Base-by-base conservation (phyloP, 2,329 filamentous ascomycete species). In the Colletotrichum chrysophilum region DNA sequence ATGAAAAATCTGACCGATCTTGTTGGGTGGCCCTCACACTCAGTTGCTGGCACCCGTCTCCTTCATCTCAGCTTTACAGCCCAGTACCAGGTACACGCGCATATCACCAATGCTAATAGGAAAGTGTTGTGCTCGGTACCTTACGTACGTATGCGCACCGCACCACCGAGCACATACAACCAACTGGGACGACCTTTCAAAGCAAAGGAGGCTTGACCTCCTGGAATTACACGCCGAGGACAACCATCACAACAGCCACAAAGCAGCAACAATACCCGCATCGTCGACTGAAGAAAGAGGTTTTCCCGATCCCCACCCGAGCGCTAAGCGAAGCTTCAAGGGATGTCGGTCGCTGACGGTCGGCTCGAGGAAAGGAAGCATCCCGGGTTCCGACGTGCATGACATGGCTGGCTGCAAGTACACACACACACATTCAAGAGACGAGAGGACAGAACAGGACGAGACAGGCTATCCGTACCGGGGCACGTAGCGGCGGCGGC, bases 321-420 rank as follows among this genome's bases (percentile, higher is more conserved):
- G 43, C 48, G 66, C 66, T 60, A 60, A 48, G 62, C 16, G 56
- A 34, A 30, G 56, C 32, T n/a, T 30, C 64, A 26, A 71, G 32
- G 38, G 8, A 32, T 32, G 18, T 14, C 58, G 62, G 62, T 43
- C 36, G 38, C 24, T 48, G 26, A 32, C 65, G 18, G 65, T 69
- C 71, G 71, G 65, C 56, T 73, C 21, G 56, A 61, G 56, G 56
- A 69, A 52, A 66, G 55, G 65, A 68, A 68, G 24, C 64, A 38
- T 24, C n/a, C 43, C 43, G 43, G 43, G 43, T 28, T 43, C 43
- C 65, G 65, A 67, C 38, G 36, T 73, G 55, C 70, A 69, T 61
- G 43, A 52, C 43, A 52, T 34, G 58, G 58, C 28, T 61, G 26
- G 43, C 21, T 32, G 58, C 58, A 36, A 24, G 60, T 52, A 48